Evolutionary conservation across 257 asterid species (phyloP).

Genomic region (Ehretia macrophylla): DNA sequence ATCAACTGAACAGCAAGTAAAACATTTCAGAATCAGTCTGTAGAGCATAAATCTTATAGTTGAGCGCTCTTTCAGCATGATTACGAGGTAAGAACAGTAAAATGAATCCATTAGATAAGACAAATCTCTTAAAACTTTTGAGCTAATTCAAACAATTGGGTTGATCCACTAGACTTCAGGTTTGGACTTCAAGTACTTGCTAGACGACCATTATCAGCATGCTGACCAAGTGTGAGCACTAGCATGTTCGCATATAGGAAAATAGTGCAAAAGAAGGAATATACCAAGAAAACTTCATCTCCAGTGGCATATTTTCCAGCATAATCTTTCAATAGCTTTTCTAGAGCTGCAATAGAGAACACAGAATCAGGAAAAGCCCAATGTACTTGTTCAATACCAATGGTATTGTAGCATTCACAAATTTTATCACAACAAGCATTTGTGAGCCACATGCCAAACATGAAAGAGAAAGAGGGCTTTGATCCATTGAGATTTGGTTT

Average conservation of each 20-base stretch:
- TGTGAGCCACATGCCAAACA: no score
- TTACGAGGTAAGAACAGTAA: neutral
- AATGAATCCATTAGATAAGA: conserved; percentile 3
- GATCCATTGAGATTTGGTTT: no score
- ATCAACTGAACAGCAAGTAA: conserved; percentile 47
- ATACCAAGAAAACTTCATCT: conserved; percentile 51
- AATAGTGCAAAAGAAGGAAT: conserved; percentile 14
- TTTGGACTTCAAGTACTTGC: no score
- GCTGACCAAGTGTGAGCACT: no score
- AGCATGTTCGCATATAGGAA: no score
- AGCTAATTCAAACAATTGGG: conserved; percentile 29
- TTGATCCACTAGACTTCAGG: no score
- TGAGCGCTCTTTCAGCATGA: neutral
- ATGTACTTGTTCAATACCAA: no score
- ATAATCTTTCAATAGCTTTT: conserved; percentile 47
- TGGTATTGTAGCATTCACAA: no score
- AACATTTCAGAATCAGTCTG: neutral
- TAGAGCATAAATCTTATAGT: neutral
- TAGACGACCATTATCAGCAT: no score
- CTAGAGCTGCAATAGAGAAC: conserved; percentile 37
- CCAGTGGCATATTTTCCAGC: conserved; percentile 71
- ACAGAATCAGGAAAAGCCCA: no score
- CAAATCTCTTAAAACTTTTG: conserved; percentile 47
- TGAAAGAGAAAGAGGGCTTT: no score
- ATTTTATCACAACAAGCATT: no score